Base-by-base conservation (phyloP, 805 yeast genomes). In the Candida adriatica region DNA sequence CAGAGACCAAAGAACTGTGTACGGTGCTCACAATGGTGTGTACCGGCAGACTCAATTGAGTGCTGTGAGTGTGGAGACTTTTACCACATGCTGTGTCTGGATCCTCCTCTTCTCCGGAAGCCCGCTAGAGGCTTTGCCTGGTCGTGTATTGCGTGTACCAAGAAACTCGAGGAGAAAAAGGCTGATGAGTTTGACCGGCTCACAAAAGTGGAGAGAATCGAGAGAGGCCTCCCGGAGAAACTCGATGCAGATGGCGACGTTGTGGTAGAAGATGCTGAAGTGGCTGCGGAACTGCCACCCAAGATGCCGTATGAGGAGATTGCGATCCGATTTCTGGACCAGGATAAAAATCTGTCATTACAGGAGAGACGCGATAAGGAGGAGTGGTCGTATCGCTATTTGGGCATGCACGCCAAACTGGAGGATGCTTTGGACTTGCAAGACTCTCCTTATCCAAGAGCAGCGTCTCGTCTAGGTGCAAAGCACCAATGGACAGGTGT, bases 81-180 rank as follows among this genome's bases (percentile, higher is more conserved):
- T 37, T 85, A 76, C 43, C 97, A 88, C 58, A 72, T 87, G 73
- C 63, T 75, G 22, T 88, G 97, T 49, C 68, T 87, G 29, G 84
- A 80, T 38, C 96, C 96, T 1, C 96, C 96, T 1, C 56, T 86
- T 24, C 53, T 71, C 31, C 72, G 73, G 41, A 83, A 83, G 48
- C 96, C 95, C 1, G 77, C 83, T 26, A 61, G 94, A 35, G 95
- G 95, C 1, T 82, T 85, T 51, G 83, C 86, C 7, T 88, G 96
- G 96, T 70, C 85, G 16, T 87, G 96, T 62, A 88, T 84, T 18
- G 53, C 62, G 5, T 87, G 96, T 59, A 66, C 79, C n/a, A 70
- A 73, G 43, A 67, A 62, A 19, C 42, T 38, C n/a, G 53, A 38
- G 30, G 34, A 23, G 45, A 50, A 37, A 30, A 29, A 29, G 35